Conservation (phyloP, 2,329 filamentous ascomycete genomes). For the Tolypocladium sp. region DNA sequence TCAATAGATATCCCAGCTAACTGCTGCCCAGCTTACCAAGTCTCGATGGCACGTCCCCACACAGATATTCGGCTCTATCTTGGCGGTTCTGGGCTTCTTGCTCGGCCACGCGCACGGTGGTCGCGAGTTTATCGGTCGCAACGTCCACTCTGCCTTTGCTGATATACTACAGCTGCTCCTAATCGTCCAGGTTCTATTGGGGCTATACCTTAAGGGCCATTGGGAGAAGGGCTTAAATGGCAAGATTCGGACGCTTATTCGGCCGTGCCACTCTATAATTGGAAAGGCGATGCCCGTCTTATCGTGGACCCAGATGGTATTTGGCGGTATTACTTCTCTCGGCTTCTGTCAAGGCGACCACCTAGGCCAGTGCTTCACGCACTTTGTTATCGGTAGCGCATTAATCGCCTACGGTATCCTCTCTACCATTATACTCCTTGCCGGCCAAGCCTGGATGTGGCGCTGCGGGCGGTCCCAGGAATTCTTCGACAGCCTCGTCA, state of each 20-base stretch:
- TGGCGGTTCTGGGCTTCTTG: conserved; percentile 80
- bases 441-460: conserved; percentile 80
- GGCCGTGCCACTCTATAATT: conserved; percentile 67
- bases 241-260: conserved; percentile 62
- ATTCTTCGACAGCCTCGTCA: conserved; percentile 88
- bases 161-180: conserved; percentile 73
- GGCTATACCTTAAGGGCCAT: conserved; percentile 85
- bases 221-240: conserved; percentile 77
- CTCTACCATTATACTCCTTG: conserved; percentile 75
- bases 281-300: conserved; percentile 83
- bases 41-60: conserved; percentile 91
- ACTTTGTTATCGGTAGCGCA: conserved; percentile 97
- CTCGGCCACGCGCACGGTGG: conserved; percentile 87
- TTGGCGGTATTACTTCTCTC: conserved; percentile 84
- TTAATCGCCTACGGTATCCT: conserved; percentile 92
- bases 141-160: conserved; percentile 76
- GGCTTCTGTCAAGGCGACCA: conserved; percentile 93
- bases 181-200: conserved; percentile 65
- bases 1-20: too few species aligned
- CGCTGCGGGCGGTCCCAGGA: conserved; percentile 85
- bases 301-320: conserved; percentile 89
- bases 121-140: conserved; percentile 66
- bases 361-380: conserved; percentile 82
- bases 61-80: conserved; percentile 63
- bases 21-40: conserved; percentile 78